These are phyloP conservation scores for Rhizophora mangle DNA, from an alignment of 345 rosid species.

Conservation along the genomic window DNA sequence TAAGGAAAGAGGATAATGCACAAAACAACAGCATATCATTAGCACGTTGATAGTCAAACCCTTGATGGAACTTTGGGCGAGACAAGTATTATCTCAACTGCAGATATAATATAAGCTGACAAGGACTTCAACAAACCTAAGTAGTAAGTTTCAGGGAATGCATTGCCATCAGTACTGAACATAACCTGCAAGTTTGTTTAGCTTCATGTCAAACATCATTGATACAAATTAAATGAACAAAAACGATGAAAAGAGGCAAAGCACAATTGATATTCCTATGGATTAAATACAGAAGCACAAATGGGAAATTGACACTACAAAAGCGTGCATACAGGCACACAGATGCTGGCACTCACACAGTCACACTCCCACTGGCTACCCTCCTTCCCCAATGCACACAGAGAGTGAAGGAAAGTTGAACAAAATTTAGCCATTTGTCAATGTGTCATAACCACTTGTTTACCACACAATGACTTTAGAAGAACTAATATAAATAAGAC, in stretches of 20 bases:
- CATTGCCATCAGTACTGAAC: conserved; percentile 98
- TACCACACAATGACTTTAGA: too few species aligned
- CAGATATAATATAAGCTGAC: background rate
- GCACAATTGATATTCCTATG: background rate
- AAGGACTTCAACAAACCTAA: conserved; percentile 53
- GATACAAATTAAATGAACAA: conserved; percentile 10
- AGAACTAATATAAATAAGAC: too few species aligned
- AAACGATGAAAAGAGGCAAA: background rate
- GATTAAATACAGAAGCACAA: conserved; percentile 4
- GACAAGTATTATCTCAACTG: background rate
- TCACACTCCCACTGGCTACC: too few species aligned
- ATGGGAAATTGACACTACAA: background rate
- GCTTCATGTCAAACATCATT: conserved; percentile 18
- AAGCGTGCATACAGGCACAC: too few species aligned
- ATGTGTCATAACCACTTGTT: too few species aligned
- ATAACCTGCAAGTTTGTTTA: conserved; percentile 64
- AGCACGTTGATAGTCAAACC: background rate
- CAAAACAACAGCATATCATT: too few species aligned
- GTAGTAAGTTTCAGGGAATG: conserved; percentile 82
- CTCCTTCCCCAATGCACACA: too few species aligned
- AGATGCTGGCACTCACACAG: too few species aligned
- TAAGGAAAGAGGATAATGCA: too few species aligned
- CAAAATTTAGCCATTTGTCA: too few species aligned
- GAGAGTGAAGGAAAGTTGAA: too few species aligned
- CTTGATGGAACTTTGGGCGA: background rate